Percentiles rank a stretch among this genome's conserved stretches.
phyloP scores from a whole-genome alignment of 225 moss, liverwort and hornwort genomes.

The Bryoerythrophyllum caledonicum region DNA sequence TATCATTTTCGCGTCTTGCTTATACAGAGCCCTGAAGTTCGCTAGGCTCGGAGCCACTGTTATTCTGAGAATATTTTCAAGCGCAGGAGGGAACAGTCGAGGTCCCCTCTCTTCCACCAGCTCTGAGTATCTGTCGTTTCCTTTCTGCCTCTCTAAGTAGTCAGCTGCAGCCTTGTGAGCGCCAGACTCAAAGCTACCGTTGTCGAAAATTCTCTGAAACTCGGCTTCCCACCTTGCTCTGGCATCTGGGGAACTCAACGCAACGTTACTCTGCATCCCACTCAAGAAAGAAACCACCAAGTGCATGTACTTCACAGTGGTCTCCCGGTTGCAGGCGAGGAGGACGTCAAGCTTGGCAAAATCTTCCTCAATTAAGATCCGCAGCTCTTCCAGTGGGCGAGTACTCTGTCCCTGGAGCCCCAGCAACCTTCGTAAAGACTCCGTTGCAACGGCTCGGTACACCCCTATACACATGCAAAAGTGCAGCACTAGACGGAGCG shows the following conservation, averaged over 20 bases:
- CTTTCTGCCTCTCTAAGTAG: slow-evolving; percentile 52
- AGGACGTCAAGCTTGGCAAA: slow-evolving; percentile 48
- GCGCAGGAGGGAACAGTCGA: slow-evolving; percentile 26
- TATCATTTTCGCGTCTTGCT: slow-evolving; percentile 42
- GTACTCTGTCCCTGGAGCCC: slow-evolving; percentile 23
- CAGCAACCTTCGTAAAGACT: slow-evolving; percentile 27
- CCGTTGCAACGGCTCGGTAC: slow-evolving; percentile 24
- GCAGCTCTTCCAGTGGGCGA: slow-evolving; percentile 32
- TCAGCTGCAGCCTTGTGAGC: slow-evolving; percentile 37
- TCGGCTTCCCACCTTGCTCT: slow-evolving; percentile 48
- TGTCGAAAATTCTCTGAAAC: slow-evolving; percentile 46
- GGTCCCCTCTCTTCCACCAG: slow-evolving; percentile 51
- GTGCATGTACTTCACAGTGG: slow-evolving; percentile 46
- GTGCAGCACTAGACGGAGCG: slow-evolving; percentile 50
- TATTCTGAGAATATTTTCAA: slow-evolving; percentile 49
- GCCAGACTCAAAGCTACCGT: slow-evolving; percentile 31
- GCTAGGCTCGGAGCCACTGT: slow-evolving; percentile 31
- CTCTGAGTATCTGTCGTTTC: slow-evolving; percentile 49
- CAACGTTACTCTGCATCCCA: slow-evolving; percentile 26
- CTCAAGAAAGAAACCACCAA: slow-evolving; percentile 40
- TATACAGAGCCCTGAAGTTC: slow-evolving; percentile 51
- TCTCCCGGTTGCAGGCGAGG: slow-evolving; percentile 55
- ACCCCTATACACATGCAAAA: slow-evolving; percentile 42
- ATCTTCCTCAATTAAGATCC: slow-evolving; percentile 50
- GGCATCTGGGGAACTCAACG: slow-evolving; percentile 20